Base-by-base conservation (phyloP, 192 early-diverging fungal genomes). In the Coemansia sp. region DNA sequence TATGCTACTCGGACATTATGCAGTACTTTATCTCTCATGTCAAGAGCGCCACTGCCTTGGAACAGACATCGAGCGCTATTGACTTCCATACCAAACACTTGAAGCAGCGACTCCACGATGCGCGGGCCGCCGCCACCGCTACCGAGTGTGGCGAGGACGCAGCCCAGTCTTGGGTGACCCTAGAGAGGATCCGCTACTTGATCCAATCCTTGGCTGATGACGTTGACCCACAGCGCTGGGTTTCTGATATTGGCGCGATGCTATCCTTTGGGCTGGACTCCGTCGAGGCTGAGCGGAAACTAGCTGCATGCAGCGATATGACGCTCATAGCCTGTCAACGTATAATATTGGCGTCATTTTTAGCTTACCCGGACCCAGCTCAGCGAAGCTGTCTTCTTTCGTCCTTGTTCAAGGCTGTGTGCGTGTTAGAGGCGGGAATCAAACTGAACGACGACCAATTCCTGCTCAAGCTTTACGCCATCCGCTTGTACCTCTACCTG, bases 391-490 rank as follows among this genome's bases (percentile, higher is more conserved):
- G 58, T 36, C 62, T 77, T 31, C 31, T 39, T 34, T 25, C 73
- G 2, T 86, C 67, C 0, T 34, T 82, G 34, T 82, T 82, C 60
- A 69, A 48, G 37, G 68, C 90, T 0, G 73, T 90, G 5, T 77
- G 86, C 12, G 64, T 98, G 8, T 71, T 98, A 41, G 94, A 96
- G 73, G 80, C 81, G 8, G 94, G 92, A 0, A 76, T 95, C 32
- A 72, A 70, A 42, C 87, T 87, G 38, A 95, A 93, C 85, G 87
- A 86, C 48, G 85, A 87, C 78, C 94, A 91, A 73, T 95, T 90
- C 70, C 87, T 93, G 72, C 90, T 98, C 62, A 95, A 92, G 73
- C 86, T 98, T 21, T 78, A 92, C n/a, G 85, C 95, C 21, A 89
- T 95, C 42, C 90, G 94, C 23, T 62, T 98, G 7, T 96, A 96